Evolutionary conservation across 768 basidiomycete genomes (phyloP).

Genomic region (Russula griseocarnosa): DNA sequence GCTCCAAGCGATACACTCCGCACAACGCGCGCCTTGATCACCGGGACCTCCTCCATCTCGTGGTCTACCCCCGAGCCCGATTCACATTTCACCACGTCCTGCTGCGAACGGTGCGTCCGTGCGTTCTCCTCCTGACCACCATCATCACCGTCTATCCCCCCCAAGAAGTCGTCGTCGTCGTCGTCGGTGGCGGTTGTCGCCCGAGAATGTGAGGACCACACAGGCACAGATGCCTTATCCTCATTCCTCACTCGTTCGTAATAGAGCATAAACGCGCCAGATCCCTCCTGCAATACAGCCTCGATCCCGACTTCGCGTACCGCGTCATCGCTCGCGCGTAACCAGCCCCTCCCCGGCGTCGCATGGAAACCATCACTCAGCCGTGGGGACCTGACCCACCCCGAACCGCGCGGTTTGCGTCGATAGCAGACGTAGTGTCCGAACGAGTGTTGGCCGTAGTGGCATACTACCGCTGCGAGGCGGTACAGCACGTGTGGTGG

Average conservation of each 20-base stretch:
- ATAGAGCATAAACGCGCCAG: slow-evolving; percentile 88
- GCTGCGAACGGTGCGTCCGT: neutral
- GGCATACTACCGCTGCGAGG: slow-evolving; percentile 81
- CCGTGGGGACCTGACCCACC: slow-evolving; percentile 41
- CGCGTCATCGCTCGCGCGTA: slow-evolving; percentile 81
- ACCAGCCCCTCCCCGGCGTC: slow-evolving; percentile 66
- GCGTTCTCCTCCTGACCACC: slow-evolving; percentile 34
- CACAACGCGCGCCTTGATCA: slow-evolving; percentile 25
- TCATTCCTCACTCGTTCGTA: slow-evolving; percentile 63
- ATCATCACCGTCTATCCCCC: slow-evolving; percentile 48
- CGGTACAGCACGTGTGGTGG: slow-evolving; percentile 67
- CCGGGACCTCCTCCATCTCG: neutral
- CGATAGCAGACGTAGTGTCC: slow-evolving; percentile 95
- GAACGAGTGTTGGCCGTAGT: slow-evolving; percentile 88
- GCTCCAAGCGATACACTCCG: slow-evolving; percentile 30
- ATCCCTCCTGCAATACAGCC: slow-evolving; percentile 66
- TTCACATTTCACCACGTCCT: slow-evolving; percentile 8
- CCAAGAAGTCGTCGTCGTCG: slow-evolving; percentile 47
- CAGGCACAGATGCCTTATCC: neutral
- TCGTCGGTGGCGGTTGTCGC: slow-evolving; percentile 32
- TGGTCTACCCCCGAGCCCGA: neutral
- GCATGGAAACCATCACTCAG: slow-evolving; percentile 38
- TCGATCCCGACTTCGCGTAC: slow-evolving; percentile 75
- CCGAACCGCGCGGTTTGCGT: slow-evolving; percentile 60
- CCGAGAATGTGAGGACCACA: neutral